These are phyloP conservation scores for Aspergillus tanneri DNA, from an alignment of 2,329 filamentous ascomycete genomes.

Conservation along the genomic window DNA sequence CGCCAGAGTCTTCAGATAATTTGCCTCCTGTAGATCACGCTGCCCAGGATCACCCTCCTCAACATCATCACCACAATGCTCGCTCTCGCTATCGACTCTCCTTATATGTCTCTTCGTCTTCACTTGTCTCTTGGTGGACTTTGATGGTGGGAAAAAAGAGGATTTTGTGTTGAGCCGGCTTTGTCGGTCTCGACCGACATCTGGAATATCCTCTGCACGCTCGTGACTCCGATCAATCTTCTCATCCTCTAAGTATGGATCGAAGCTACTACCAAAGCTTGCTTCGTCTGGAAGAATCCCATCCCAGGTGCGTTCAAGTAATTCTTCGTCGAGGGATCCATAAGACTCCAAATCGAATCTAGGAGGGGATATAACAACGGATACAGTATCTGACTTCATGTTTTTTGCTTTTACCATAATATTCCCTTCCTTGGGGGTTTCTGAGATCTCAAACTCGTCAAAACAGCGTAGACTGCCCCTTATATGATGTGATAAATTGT, in stretches of 20 bases:
- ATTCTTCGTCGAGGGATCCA: constrained; percentile 21
- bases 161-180: background rate
- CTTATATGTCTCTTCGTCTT: background rate
- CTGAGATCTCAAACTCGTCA: too few species aligned
- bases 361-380: constrained; percentile 22
- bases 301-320: constrained; percentile 20
- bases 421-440: too few species aligned
- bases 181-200: background rate
- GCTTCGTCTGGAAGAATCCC: constrained; percentile 27
- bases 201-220: constrained; percentile 2
- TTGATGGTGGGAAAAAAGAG: background rate
- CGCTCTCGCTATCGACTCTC: background rate
- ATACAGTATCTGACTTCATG: constrained; percentile 2
- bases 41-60: too few species aligned
- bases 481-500: background rate
- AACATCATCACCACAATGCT: background rate
- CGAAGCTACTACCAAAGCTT: constrained; percentile 20
- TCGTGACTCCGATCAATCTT: constrained; percentile 1
- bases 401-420: background rate
- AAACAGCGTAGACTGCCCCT: background rate
- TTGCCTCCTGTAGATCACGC: background rate
- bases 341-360: constrained; percentile 20
- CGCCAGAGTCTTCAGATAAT: background rate
- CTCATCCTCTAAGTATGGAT: constrained; percentile 7
- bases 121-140: background rate